Base-by-base conservation (phyloP, 2,329 filamentous ascomycete genomes). In the Didymella exigua region DNA sequence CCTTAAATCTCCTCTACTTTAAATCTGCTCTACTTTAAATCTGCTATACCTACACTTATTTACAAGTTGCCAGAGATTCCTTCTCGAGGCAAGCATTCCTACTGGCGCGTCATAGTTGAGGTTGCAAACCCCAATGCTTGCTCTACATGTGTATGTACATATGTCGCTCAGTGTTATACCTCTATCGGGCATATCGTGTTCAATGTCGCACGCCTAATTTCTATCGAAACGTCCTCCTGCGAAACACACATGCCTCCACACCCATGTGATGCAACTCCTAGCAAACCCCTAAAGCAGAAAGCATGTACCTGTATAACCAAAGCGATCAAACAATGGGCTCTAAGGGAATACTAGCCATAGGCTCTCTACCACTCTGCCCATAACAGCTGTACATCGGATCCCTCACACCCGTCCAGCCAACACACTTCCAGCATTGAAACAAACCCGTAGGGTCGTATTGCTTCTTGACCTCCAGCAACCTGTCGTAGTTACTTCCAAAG, bases 371-470 rank as follows among this genome's bases (percentile, higher is more conserved):
- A 24, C 64, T 63, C 49, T 69, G 68, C 9, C 62, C 46, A 41
- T 72, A 72, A 42, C 69, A 71, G 11, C 65, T 70, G 33, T 70
- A 70, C 68, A 68, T 69, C 5, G 67, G 65, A 43, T 72, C 70
- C 31, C 68, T 54, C 48, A 69, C 68, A 8, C 71, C 70, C 14
- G 63, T 70, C 70, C 70, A 75, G 2, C 72, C 72, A 40, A 74
- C 69, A 49, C 70, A 73, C 49, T 72, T 74, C 71, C 70, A 74
- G 54, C 70, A 73, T 40, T 73, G 73, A 49, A 75, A 75, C 38
- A 75, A 29, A 3, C 66, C 65, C 0, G 58, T 67, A 1, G 69
- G 69, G 43, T 74, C 71, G 30, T 69, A 75, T 33, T 45, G 56
- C 43, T 55, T 66, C 67, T 74, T 74, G 5, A 73, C 59, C 1